Evolutionary conservation across 2,329 filamentous ascomycete species (phyloP).

Genomic region (Kalmusia sp.): DNA sequence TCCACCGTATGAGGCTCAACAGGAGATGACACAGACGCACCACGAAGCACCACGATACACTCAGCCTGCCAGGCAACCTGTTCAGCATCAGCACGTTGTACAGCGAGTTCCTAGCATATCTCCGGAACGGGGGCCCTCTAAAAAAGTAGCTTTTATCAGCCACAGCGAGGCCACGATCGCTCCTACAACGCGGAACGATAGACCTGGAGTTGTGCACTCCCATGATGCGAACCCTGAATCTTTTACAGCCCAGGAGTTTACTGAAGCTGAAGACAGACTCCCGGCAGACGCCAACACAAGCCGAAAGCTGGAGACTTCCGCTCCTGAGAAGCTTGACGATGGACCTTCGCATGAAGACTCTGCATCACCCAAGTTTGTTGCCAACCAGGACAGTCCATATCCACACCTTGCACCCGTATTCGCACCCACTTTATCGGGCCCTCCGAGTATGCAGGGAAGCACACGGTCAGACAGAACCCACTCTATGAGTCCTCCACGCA

Average conservation of each 20-base stretch:
- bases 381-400: conserved; percentile 37
- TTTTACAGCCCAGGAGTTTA: conserved; percentile 51
- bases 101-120: conserved; percentile 1
- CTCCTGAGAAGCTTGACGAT: conserved; percentile 15
- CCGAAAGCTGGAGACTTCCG: conserved; percentile 22
- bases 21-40: conserved; percentile 20
- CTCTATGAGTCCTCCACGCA: conserved; percentile 68
- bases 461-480: conserved; percentile 43
- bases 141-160: conserved; percentile 7
- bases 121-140: conserved; percentile 17
- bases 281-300: conserved; percentile 28
- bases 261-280: conserved; percentile 49
- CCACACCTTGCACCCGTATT: conserved; percentile 24
- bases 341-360: conserved; percentile 7
- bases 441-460: conserved; percentile 19
- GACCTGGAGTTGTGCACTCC: not conserved
- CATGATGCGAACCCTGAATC: not conserved
- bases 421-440: conserved; percentile 14
- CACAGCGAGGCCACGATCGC: not conserved
- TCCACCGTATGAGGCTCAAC: conserved; percentile 30
- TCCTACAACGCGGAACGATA: not conserved
- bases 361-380: conserved; percentile 26
- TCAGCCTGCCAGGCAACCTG: conserved; percentile 1
- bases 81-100: conserved; percentile 1
- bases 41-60: not conserved